Base-by-base conservation (phyloP, 2,329 filamentous ascomycete species). In the Fusarium guadeloupense region DNA sequence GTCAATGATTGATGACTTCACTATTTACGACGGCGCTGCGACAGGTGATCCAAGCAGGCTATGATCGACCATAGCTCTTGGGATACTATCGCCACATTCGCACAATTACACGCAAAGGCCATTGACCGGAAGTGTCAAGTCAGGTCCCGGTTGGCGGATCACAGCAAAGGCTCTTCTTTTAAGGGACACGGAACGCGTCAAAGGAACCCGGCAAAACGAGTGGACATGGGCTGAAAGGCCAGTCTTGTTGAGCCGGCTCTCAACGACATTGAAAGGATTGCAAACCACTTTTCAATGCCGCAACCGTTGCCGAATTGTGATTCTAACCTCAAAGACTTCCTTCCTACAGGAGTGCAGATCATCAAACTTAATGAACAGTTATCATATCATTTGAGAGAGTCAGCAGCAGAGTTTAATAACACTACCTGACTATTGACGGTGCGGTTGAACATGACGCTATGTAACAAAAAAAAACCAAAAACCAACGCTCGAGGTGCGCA, bases 51-150 rank as follows among this genome's bases (percentile, higher is more conserved):
- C n/a, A 57, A 62, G 57, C 34, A 17, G 64, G 66, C 42, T 54
- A 62, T 47, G 67, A 69, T 69, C 67, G 62, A 55, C 34, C 50
- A 49, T 52, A 61, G 47, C 52, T 65, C 42, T 67, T 17, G 23
- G 54, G 54, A 52, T 59, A 40, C 16, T 37, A 51, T 69, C 53
- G 67, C 67, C 67, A 69, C 67, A 65, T 69, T 63, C 50, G 48
- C 55, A 53, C 50, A 46, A 55, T 56, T 54, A 52, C 52, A 59
- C 50, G 54, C 54, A 50, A 65, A 49, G 37, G 43, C 30, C 48
- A 55, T 23, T 58, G 37, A 31, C 28, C 54, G 55, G 43, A 62
- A 47, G 45, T 58, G 61, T 47, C 51, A 64, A 35, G 51, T 58
- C 56, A 62, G 45, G 50, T 51, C 40, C 45, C 56, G 46, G 60